Evolutionary conservation across 257 asterid genomes (phyloP).

Genomic region (Nicotiana noctiflora): DNA sequence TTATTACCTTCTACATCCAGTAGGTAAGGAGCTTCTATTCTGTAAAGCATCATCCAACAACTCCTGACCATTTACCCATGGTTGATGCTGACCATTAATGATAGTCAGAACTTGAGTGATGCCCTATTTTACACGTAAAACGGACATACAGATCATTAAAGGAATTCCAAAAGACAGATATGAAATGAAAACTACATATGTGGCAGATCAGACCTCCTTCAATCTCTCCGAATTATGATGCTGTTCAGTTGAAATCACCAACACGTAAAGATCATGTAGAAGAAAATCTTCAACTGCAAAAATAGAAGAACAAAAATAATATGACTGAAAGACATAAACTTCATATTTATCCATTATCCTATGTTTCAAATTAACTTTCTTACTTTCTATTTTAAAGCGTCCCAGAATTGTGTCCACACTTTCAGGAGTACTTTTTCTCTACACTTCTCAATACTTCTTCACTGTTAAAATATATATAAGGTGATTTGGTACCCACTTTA

Average conservation of each 20-base stretch:
- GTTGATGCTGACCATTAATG: slow-evolving; percentile 42
- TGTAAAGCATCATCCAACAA: slow-evolving; percentile 48
- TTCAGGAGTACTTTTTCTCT: neutral
- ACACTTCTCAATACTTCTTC: neutral
- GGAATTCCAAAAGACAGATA: neutral
- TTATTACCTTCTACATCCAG: slow-evolving; percentile 63
- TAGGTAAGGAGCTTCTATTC: slow-evolving; percentile 44
- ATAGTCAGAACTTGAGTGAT: slow-evolving; percentile 50
- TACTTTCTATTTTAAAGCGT: no score
- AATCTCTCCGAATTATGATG: slow-evolving; percentile 34
- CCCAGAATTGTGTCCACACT: neutral
- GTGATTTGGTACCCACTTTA: neutral
- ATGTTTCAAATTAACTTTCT: no score
- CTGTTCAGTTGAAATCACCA: slow-evolving; percentile 47
- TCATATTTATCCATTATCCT: neutral
- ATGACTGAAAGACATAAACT: neutral
- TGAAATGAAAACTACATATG: neutral
- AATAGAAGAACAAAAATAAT: neutral
- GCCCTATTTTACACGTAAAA: slow-evolving; percentile 37
- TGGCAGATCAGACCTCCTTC: slow-evolving; percentile 45
- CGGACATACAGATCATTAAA: neutral
- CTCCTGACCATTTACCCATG: slow-evolving; percentile 64
- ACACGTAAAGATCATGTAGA: slow-evolving; percentile 41
- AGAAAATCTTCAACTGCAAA: slow-evolving; percentile 73
- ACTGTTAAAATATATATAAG: neutral